phyloP scores from a whole-genome alignment of 768 basidiomycete genomes.

The Auricularia heimuer region DNA sequence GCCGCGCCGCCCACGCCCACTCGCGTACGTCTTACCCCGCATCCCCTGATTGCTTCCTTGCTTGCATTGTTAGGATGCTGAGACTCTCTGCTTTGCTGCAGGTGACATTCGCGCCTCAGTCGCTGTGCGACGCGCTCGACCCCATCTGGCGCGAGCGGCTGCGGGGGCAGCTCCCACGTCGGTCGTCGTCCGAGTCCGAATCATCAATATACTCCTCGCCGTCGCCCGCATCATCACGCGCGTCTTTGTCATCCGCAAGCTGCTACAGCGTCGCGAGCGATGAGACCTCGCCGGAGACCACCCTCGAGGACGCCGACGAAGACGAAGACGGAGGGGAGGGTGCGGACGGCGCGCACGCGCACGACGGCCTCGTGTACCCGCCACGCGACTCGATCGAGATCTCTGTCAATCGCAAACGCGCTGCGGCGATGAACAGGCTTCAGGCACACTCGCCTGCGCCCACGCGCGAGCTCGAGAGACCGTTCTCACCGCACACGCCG shows the following conservation, averaged over 20 bases:
- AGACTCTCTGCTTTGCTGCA: background rate
- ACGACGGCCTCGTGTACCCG: background rate
- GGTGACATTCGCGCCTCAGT: background rate
- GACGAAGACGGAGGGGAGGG: background rate
- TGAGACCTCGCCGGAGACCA: background rate
- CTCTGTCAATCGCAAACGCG: background rate
- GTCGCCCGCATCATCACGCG: background rate
- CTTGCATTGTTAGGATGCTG: no score
- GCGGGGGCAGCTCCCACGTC: background rate
- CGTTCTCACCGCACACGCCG: background rate
- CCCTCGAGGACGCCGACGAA: background rate
- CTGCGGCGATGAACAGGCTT: background rate
- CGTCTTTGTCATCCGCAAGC: background rate
- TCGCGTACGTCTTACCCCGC: no score
- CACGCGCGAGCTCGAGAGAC: background rate
- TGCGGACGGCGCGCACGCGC: background rate
- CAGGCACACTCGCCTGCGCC: background rate
- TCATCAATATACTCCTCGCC: background rate
- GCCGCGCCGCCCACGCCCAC: no score
- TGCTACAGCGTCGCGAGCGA: background rate
- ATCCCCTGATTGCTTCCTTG: no score
- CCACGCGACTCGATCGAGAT: slow-evolving; percentile 1
- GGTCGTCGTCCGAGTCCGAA: background rate
- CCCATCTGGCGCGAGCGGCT: background rate
- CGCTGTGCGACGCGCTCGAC: background rate